Evolutionary conservation across 305 asterid species (phyloP).

Genomic region (Fraxinus dipetala): DNA sequence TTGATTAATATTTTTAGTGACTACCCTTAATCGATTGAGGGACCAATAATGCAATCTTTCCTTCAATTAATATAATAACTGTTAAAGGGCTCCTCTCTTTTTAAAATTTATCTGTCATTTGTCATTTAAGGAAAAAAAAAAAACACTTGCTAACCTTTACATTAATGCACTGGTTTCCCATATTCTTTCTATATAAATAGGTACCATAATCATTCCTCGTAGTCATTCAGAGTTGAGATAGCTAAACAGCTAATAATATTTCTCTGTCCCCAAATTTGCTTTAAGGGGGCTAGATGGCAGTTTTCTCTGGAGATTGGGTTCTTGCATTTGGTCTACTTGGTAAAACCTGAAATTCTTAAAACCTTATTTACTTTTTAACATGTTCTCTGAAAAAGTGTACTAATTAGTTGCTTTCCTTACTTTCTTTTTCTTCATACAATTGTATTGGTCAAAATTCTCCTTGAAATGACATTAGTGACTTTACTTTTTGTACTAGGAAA

Average conservation of each 20-base stretch:
- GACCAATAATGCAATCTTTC: not conserved
- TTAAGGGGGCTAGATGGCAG: not conserved
- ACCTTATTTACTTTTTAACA: not conserved
- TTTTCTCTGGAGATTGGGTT: constrained; percentile 30
- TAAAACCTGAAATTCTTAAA: not conserved
- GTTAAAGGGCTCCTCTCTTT: constrained; percentile 14
- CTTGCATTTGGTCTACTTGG: constrained; percentile 34
- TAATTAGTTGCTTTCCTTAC: not conserved
- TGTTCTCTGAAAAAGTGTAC: not conserved
- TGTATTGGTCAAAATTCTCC: not conserved
- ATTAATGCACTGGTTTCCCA: not conserved
- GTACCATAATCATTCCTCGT: not conserved
- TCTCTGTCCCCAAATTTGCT: not conserved
- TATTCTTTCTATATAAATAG: constrained; percentile 21
- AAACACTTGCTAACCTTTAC: constrained; percentile 5
- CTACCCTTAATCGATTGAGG: too few relatives aligned
- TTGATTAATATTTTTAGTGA: too few relatives aligned
- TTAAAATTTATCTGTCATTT: not conserved
- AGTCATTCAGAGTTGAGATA: constrained; percentile 5
- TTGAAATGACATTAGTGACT: not conserved
- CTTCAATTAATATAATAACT: constrained; percentile 16
- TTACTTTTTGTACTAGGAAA: not conserved
- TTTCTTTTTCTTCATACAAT: not conserved
- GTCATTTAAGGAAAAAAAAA: not conserved
- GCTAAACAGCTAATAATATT: not conserved